Percentiles rank a stretch among this genome's conserved stretches.
Evolutionary conservation across 1,284 basidiomycete species (phyloP).

Genomic region (Sporisorium exsertum): DNA sequence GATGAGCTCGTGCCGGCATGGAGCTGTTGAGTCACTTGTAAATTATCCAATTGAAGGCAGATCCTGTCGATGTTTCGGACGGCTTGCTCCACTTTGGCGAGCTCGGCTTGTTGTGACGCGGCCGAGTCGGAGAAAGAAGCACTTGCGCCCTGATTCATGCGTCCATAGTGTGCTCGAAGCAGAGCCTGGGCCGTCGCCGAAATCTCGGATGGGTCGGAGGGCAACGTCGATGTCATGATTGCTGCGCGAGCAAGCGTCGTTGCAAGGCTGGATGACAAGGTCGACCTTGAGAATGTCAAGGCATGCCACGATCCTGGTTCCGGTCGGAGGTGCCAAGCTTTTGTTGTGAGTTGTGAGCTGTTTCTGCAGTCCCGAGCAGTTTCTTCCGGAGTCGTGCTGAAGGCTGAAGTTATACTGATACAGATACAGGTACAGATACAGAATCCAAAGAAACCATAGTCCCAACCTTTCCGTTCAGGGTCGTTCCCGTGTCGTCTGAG

Average conservation of each 20-base stretch:
- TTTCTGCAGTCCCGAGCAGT: neutral
- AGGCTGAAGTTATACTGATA: neutral
- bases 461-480: neutral
- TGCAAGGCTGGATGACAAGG: neutral
- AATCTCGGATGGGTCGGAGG: slow-evolving; percentile 34
- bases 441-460: no score
- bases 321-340: neutral
- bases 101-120: slow-evolving; percentile 1
- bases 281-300: no score
- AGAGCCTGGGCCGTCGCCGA: slow-evolving; percentile 47
- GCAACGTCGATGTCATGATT: slow-evolving; percentile 12
- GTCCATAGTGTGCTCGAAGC: slow-evolving; percentile 34
- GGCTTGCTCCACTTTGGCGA: slow-evolving; percentile 22
- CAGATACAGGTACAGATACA: neutral
- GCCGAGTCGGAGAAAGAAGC: neutral
- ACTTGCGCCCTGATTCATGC: slow-evolving; percentile 8
- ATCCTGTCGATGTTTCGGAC: slow-evolving; percentile 22
- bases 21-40: slow-evolving; percentile 24
- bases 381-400: neutral
- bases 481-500: neutral
- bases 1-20: slow-evolving; percentile 1
- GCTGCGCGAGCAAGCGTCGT: neutral
- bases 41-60: slow-evolving; percentile 44
- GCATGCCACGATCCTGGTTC: neutral
- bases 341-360: neutral